Evolutionary conservation across 2,329 filamentous ascomycete species (phyloP).

Genomic region (Ophiocordyceps australis): DNA sequence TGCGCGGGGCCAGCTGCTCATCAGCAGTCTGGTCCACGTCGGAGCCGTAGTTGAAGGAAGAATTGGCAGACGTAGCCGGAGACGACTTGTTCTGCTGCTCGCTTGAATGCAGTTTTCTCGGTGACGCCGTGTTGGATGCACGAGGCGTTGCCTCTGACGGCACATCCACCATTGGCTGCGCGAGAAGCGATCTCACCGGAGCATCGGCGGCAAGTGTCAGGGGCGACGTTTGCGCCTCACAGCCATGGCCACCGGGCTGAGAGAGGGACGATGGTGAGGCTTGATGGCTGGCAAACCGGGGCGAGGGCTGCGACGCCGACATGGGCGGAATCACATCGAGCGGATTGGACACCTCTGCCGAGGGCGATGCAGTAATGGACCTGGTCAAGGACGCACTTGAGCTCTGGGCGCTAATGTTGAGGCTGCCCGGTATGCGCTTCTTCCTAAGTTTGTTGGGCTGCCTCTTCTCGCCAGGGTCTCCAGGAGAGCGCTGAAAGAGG

Average conservation of each 20-base stretch:
- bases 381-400: conserved; percentile 57
- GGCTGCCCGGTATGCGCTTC: conserved; percentile 57
- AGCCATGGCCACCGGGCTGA: too few species aligned
- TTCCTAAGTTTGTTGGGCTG: conserved; percentile 87
- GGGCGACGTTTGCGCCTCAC: neutral
- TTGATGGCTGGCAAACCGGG: too few species aligned
- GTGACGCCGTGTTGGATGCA: conserved; percentile 25
- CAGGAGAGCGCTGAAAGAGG: conserved; percentile 54
- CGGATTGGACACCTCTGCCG: conserved; percentile 24
- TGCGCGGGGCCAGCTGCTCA: conserved; percentile 22
- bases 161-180: conserved; percentile 10
- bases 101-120: conserved; percentile 22
- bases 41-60: conserved; percentile 63
- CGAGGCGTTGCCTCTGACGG: conserved; percentile 27
- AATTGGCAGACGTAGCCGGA: conserved; percentile 60
- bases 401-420: conserved; percentile 78
- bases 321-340: conserved; percentile 15
- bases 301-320: conserved; percentile 1
- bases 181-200: conserved; percentile 3
- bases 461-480: conserved; percentile 39
- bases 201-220: conserved; percentile 1
- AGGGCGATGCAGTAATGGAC: conserved; percentile 26
- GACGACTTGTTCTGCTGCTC: conserved; percentile 49
- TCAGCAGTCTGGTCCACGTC: conserved; percentile 55
- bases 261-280: too few species aligned